Evolutionary conservation across 177 flowering plant species (phyloP), one percentile per base, ranked within the genome.

Genomic region (Vitis hybrid): DNA sequence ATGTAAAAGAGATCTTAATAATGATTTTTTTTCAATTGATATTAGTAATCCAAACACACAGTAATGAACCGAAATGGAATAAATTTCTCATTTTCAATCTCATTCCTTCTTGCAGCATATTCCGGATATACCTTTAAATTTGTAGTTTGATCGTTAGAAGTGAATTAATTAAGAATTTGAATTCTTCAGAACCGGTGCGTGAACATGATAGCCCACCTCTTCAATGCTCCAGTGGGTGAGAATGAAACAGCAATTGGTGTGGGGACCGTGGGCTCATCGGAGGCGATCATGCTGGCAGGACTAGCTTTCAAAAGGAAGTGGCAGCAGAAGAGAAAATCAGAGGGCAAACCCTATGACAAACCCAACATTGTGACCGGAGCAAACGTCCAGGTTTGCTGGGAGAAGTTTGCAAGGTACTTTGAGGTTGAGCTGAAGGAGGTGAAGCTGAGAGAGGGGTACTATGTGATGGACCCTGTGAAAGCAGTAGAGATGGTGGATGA

Each of bases 361-460:
- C 91, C 93, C 51, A 89, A 89, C 79, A 87, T 89, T 10, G 93
- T 89, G 68, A 82, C 90, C 13, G 91, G 93, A 49, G 86, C 90
- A 34, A 89, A 89, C 72, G 93, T 87, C 56, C 93, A 87, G 89
- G 91, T 87, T 10, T 89, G 93, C 72, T 89, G 93, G 91, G 93
- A 89, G 79, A 89, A 89, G 70, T 87, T 89, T 60, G 91, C 90
- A 2, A 83, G 91, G 72, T 89, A 89, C 74, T 89, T 89, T 65
- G 93, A 89, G 75, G 93, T 89, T 18, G 90, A 89, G 70, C 74
- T 89, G 65, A 89, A 87, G 81, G 91, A 86, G 73, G 93, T 89
- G 68, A 87, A 87, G 70, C 79, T 87, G 60, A 78, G 67, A 34
- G 91, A 86, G 63, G 90, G 87, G 3, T 87, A 77, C 68, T 87